phyloP scores from a whole-genome alignment of 805 yeast genomes.

The Torulaspora gathmanii region DNA sequence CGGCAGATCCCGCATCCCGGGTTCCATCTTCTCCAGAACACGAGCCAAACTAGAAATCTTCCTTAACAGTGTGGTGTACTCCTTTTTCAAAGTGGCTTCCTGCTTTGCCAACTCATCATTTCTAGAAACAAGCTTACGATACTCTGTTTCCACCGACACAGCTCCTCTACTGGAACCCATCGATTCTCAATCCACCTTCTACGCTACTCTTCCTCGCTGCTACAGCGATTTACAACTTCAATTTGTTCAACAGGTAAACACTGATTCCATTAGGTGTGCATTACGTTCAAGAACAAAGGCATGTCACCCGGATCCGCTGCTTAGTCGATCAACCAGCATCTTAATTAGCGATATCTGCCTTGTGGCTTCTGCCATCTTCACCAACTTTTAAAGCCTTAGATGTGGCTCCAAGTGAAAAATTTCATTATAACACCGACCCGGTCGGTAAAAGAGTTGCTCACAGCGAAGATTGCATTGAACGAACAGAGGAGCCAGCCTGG shows the following conservation, averaged over 20 bases:
- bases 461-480: not conserved
- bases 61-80: constrained; percentile 32
- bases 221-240: no score
- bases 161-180: constrained; percentile 1
- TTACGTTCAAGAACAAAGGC: not conserved
- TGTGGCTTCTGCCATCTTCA: not conserved
- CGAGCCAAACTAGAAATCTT: constrained; percentile 28
- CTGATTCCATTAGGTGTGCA: not conserved
- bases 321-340: not conserved
- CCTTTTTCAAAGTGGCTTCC: constrained; percentile 28
- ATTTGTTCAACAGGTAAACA: not conserved
- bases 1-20: not conserved
- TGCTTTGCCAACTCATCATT: constrained; percentile 34
- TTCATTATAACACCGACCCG: not conserved
- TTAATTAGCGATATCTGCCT: not conserved
- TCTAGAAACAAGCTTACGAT: constrained; percentile 19
- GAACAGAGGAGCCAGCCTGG: not conserved
- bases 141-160: constrained; percentile 11
- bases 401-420: constrained; percentile 3
- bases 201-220: no score
- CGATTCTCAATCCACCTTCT: not conserved
- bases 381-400: not conserved
- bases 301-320: not conserved
- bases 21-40: constrained; percentile 17
- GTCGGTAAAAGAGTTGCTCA: not conserved